These are phyloP conservation scores for Colletotrichum musicola DNA, from an alignment of 2,329 filamentous ascomycete genomes.

Conservation along the genomic window DNA sequence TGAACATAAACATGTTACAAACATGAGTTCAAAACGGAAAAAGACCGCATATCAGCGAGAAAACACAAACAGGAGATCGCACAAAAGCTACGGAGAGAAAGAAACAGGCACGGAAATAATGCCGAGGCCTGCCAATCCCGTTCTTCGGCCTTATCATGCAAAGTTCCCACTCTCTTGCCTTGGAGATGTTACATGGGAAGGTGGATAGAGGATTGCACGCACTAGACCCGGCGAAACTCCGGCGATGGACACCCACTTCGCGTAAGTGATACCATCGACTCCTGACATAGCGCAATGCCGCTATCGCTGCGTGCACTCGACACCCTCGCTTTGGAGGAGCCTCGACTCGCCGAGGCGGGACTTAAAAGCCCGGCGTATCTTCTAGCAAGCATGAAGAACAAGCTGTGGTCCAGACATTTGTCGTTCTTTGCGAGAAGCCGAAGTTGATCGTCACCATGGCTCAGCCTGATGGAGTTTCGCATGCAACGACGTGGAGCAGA, in stretches of 20 bases:
- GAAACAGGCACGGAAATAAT: neutral
- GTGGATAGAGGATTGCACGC: neutral
- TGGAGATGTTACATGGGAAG: neutral
- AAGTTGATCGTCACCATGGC: neutral
- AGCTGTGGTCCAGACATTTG: too few species aligned
- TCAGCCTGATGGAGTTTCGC: neutral
- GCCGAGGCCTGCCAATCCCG: neutral
- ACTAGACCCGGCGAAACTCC: neutral
- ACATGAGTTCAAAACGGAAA: too few species aligned
- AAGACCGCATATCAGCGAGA: too few species aligned
- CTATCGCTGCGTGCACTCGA: conserved; percentile 6
- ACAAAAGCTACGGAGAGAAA: too few species aligned
- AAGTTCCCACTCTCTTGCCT: conserved; percentile 23
- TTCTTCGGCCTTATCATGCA: conserved; percentile 1
- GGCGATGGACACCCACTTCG: conserved; percentile 20
- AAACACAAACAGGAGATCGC: too few species aligned
- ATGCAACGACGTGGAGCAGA: neutral
- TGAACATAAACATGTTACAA: too few species aligned
- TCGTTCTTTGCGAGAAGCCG: neutral
- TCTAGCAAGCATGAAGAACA: neutral
- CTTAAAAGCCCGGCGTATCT: neutral
- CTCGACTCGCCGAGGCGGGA: neutral
- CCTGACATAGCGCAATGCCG: conserved; percentile 34
- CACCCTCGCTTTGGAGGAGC: neutral
- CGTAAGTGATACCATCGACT: conserved; percentile 27